Evolutionary conservation across 2,329 filamentous ascomycete genomes (phyloP).

Genomic region (Fusarium protoensiforme): DNA sequence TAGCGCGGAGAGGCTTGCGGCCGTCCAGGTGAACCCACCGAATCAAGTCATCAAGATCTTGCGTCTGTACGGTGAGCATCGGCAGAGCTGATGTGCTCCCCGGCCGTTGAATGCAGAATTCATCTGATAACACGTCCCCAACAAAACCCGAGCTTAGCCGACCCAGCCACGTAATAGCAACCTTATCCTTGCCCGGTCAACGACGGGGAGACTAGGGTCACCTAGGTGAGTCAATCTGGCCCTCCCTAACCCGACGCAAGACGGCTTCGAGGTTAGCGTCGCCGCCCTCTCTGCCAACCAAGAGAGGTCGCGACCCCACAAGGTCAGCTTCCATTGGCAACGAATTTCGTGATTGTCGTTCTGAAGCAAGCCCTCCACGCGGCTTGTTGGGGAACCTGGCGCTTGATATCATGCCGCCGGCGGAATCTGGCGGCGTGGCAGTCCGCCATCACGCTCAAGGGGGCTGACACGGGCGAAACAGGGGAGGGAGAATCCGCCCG

Average conservation of each 20-base stretch:
- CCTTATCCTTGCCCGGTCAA: neutral
- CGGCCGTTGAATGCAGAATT: neutral
- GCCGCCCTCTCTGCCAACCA: slow-evolving; percentile 16
- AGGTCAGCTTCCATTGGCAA: slow-evolving; percentile 21
- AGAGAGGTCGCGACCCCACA: slow-evolving; percentile 13
- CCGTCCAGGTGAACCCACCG: neutral
- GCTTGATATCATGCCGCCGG: neutral
- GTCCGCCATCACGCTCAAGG: neutral
- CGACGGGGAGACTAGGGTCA: slow-evolving; percentile 7
- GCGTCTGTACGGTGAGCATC: neutral
- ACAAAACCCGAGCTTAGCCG: slow-evolving; percentile 32
- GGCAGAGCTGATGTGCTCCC: neutral
- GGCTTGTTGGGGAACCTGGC: slow-evolving; percentile 27
- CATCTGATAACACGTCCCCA: slow-evolving; percentile 5
- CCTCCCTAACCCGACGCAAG: slow-evolving; percentile 30
- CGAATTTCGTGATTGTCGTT: slow-evolving; percentile 27
- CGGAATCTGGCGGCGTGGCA: slow-evolving; percentile 13
- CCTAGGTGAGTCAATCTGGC: slow-evolving; percentile 30
- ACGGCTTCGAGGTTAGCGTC: slow-evolving; percentile 26
- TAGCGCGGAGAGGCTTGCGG: slow-evolving; percentile 4
- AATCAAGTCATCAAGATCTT: neutral
- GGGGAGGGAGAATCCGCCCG: slow-evolving; percentile 4
- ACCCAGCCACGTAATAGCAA: slow-evolving; percentile 17
- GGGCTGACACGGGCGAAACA: neutral
- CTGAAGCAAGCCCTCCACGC: neutral